Evolutionary conservation across 129 eudicot species (phyloP).

Genomic region (Artemisia tridentata): DNA sequence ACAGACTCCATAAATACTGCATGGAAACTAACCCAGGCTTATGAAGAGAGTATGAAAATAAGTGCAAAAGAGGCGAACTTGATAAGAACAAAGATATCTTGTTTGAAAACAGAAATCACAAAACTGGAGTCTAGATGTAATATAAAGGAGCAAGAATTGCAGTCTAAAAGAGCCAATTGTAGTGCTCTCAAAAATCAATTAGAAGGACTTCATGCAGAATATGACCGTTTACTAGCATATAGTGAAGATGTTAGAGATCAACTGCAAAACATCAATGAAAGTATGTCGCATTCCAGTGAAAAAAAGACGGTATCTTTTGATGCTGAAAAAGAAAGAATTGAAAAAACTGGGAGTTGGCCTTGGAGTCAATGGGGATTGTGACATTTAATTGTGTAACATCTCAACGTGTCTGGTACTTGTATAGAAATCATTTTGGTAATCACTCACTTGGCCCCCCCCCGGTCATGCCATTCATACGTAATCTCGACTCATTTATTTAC

Average conservation of each 20-base stretch:
- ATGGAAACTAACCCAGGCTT: constrained; percentile 43
- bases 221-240: constrained; percentile 50
- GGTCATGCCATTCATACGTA: no score
- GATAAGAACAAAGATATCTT: constrained; percentile 34
- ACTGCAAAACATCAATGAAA: constrained; percentile 30
- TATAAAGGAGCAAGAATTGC: constrained; percentile 39
- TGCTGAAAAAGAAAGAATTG: no score
- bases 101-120: constrained; percentile 35
- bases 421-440: neutral
- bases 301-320: constrained; percentile 36
- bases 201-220: constrained; percentile 47
- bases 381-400: constrained; percentile 21
- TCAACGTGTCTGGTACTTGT: constrained; percentile 10
- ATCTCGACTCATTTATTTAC: neutral
- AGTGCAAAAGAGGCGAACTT: constrained; percentile 40
- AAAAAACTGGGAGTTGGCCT: neutral
- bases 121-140: constrained; percentile 45
- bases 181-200: constrained; percentile 43
- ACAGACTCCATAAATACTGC: constrained; percentile 40
- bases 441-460: no score
- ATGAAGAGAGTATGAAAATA: constrained; percentile 39
- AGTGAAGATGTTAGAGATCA: constrained; percentile 58
- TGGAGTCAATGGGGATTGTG: constrained; percentile 31
- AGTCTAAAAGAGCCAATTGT: constrained; percentile 38
- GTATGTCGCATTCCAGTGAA: constrained; percentile 26